Conservation (phyloP, 2,329 filamentous ascomycete species). For the Ascochyta viciae-villosae region DNA sequence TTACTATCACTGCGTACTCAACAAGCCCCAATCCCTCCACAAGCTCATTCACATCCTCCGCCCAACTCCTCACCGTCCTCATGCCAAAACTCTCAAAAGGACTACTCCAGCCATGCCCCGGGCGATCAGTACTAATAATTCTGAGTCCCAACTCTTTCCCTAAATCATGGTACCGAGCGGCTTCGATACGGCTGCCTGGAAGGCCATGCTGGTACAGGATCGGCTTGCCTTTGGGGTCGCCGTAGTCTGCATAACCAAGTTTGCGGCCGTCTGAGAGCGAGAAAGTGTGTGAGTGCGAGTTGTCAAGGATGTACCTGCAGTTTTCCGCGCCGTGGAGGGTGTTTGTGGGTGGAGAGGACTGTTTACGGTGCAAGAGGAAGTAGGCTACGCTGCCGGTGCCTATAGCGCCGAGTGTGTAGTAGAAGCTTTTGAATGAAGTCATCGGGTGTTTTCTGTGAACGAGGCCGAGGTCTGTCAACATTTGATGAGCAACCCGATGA, state of each 20-base stretch:
- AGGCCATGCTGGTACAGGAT: constrained; percentile 42
- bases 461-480: no score
- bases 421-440: not conserved
- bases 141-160: constrained; percentile 30
- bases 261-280: constrained; percentile 46
- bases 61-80: constrained; percentile 31
- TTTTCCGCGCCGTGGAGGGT: not conserved
- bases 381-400: not conserved
- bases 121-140: constrained; percentile 38
- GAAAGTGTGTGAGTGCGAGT: constrained; percentile 37
- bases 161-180: constrained; percentile 28
- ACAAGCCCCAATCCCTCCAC: constrained; percentile 28
- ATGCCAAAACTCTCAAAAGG: constrained; percentile 16
- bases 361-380: not conserved
- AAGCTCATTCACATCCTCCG: constrained; percentile 34
- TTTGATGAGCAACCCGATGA: no score
- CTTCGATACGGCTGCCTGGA: constrained; percentile 43
- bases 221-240: constrained; percentile 32
- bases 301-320: constrained; percentile 25
- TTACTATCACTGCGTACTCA: constrained; percentile 36
- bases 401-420: constrained; percentile 1
- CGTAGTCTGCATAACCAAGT: constrained; percentile 47
- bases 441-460: not conserved
- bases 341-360: not conserved
- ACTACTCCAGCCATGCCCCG: constrained; percentile 39